phyloP scores from a whole-genome alignment of 2,329 filamentous ascomycete genomes.

The Chrysoporthe cubensis region DNA sequence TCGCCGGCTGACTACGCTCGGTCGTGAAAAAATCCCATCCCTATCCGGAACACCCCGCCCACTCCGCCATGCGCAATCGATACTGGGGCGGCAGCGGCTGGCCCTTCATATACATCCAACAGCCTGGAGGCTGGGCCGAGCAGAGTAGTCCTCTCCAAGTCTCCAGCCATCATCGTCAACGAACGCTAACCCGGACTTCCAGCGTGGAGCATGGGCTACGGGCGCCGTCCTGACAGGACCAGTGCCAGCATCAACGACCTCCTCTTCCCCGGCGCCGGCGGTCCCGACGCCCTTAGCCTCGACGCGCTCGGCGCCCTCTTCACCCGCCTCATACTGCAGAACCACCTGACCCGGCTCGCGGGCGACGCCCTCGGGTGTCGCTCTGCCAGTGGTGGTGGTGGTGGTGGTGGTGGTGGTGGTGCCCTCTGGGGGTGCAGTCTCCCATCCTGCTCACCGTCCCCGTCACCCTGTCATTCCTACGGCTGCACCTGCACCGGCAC shows the following conservation, averaged over 20 bases:
- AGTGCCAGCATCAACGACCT: constrained; percentile 4
- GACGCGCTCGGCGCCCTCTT: constrained; percentile 22
- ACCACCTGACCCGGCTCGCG: constrained; percentile 23
- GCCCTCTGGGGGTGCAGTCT: constrained; percentile 22
- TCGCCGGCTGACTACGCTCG: too few relatives aligned
- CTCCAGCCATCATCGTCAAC: background rate
- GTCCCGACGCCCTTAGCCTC: constrained; percentile 5
- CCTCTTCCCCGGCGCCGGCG: constrained; percentile 5
- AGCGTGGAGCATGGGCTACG: constrained; percentile 19
- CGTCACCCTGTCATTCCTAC: background rate
- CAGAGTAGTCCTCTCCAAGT: constrained; percentile 14
- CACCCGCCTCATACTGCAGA: constrained; percentile 27
- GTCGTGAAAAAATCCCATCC: too few relatives aligned
- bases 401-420: constrained; percentile 2
- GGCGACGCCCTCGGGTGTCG: constrained; percentile 13
- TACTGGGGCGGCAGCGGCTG: constrained; percentile 11
- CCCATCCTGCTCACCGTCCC: background rate
- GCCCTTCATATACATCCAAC: constrained; percentile 22
- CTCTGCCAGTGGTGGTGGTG: background rate
- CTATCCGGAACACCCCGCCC: background rate
- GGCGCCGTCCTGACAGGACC: constrained; percentile 15
- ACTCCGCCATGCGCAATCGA: constrained; percentile 20
- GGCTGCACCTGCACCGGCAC: background rate
- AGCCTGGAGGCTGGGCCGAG: constrained; percentile 25
- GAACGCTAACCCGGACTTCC: background rate